Evolutionary conservation across 345 rosid genomes (phyloP), one percentile per base, ranked within the genome.

Genomic region (Brassica juncea): DNA sequence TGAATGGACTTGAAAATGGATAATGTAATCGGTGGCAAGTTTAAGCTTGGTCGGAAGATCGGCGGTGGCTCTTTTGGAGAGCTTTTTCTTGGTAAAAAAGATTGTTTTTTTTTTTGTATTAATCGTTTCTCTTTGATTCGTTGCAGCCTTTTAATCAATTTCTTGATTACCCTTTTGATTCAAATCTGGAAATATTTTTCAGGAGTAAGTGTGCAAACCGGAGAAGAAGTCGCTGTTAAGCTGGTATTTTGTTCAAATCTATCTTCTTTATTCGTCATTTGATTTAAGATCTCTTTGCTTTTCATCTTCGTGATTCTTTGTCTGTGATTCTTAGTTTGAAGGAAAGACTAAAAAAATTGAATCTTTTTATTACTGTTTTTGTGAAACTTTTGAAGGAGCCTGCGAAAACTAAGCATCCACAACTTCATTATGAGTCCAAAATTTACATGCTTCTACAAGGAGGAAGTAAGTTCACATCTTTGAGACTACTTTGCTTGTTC

Each of bases 391-490:
- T 80, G 84, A 84, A 92, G 97, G 97, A 92, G 86, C 74, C 90
- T 81, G 93, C 87, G 60, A 92, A 89, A 87, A 89, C 97, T 72
- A 92, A 86, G 87, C 94, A 92, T 82, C 97, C 97, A 6, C 97
- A 92, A 80, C 97, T 92, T 81, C 94, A 90, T 37, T 92, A 92
- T 73, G 97, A 92, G 81, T 92, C 97, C 1, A 92, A 90, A 81
- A 83, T 92, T 76, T 92, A 92, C 77, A 86, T 90, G 94, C 93
- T 90, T 81, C 87, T 92, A 70, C 94, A 89, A 84, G 97, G 97
- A 84, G 94, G 94, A 77, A 90, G 97, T 92, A 85, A 83, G 91
- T 79, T 67, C 71, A 80, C 82, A 72, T 15, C 25, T 74, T 39
- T 70, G 19, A 19, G 19, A 19, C 19, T 19, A 19, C 19, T 42